Percentiles rank a stretch among this genome's conserved stretches.
Evolutionary conservation across 1,139 yeast species (phyloP).

Genomic region (Nadsonia starkeyi-henricii): DNA sequence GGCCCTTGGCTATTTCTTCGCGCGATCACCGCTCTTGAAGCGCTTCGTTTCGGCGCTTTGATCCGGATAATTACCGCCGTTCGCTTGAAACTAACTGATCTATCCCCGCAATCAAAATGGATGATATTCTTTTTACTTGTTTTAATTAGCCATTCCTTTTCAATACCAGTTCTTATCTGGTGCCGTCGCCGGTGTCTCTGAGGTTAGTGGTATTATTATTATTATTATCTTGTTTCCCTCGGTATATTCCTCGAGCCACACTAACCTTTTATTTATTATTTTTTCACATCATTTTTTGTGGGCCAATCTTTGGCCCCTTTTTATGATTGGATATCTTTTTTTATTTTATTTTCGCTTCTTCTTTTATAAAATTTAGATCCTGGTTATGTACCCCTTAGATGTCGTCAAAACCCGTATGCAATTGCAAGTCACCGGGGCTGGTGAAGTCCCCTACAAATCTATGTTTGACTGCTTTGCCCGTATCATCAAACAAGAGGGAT

Average conservation of each 20-base stretch:
- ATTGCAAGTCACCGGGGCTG: constrained; percentile 46
- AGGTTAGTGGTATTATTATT: constrained; percentile 22
- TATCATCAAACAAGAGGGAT: constrained; percentile 76
- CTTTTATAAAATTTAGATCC: constrained; percentile 31
- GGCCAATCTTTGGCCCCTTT: no score
- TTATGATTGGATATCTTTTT: no score
- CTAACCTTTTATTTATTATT: no score
- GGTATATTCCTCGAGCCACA: not conserved
- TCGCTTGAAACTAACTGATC: no score
- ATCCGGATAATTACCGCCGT: no score
- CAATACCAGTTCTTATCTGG: constrained; percentile 85
- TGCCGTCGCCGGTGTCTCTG: constrained; percentile 96
- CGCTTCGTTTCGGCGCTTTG: no score
- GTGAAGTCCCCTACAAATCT: constrained; percentile 59
- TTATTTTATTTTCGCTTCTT: not conserved
- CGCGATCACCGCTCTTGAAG: no score
- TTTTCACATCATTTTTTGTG: no score
- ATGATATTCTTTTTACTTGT: not conserved
- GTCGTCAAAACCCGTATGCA: constrained; percentile 97
- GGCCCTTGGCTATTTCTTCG: not conserved
- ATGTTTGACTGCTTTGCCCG: constrained; percentile 72
- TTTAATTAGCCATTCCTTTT: constrained; percentile 51
- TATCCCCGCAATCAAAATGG: no score
- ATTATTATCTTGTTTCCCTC: not conserved
- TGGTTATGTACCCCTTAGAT: constrained; percentile 95